These are phyloP conservation scores for Suhomyces terraborum DNA, from an alignment of 1,139 yeast species.

Conservation along the genomic window DNA sequence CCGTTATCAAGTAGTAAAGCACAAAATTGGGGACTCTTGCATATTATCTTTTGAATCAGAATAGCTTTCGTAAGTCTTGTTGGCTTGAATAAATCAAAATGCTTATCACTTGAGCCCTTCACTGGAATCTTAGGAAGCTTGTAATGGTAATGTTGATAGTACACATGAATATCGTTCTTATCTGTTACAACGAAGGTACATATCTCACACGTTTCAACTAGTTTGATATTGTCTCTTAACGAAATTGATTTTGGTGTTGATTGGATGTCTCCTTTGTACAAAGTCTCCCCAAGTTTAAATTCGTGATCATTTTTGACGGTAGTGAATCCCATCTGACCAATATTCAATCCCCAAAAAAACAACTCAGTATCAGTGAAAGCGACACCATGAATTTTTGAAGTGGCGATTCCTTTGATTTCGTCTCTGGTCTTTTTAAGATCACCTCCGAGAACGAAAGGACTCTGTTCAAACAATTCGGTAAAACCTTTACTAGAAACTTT, in stretches of 20 bases:
- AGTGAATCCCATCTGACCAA: constrained; percentile 80
- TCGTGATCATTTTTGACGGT: constrained; percentile 23
- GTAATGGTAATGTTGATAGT: constrained; percentile 58
- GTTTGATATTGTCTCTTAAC: constrained; percentile 53
- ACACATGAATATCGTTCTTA: constrained; percentile 63
- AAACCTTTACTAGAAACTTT: constrained; percentile 13
- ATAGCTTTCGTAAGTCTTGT: constrained; percentile 45
- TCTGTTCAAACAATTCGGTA: constrained; percentile 41
- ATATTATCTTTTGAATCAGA: constrained; percentile 33
- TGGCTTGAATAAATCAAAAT: constrained; percentile 59
- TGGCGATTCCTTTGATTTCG: constrained; percentile 54
- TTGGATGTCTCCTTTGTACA: constrained; percentile 38
- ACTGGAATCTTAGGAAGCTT: constrained; percentile 46
- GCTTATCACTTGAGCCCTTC: constrained; percentile 35
- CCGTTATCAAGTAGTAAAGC: constrained; percentile 56
- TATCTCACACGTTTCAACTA: constrained; percentile 66
- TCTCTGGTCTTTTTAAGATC: constrained; percentile 42
- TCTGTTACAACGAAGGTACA: constrained; percentile 68
- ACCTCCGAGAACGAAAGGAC: constrained; percentile 54
- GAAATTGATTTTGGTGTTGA: constrained; percentile 46
- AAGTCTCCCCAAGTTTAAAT: constrained; percentile 30
- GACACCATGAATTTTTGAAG: constrained; percentile 74
- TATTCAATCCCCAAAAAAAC: constrained; percentile 77
- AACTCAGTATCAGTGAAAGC: constrained; percentile 57
- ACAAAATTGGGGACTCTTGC: constrained; percentile 39